Base-by-base conservation (phyloP, 1,284 basidiomycete species). In the Mycena citricolor region DNA sequence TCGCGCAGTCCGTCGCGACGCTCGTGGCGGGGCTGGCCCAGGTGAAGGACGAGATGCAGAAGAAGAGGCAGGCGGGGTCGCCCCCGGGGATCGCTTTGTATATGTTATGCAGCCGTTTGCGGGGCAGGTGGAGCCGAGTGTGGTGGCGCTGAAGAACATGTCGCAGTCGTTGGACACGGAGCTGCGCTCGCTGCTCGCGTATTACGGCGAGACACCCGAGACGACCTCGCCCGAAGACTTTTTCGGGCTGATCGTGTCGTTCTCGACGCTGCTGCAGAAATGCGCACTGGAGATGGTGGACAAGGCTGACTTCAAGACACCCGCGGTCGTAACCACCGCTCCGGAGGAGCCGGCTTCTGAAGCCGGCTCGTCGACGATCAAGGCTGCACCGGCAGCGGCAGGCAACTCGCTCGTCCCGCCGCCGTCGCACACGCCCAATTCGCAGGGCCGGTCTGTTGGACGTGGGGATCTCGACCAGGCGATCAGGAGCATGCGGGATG, bases 381-480 rank as follows among this genome's bases (percentile, higher is more conserved):
- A 52, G 42, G 10, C 32, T 7, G n/a, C 12, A 17, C 33, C 28
- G 12, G 44, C 42, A 23, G 23, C 37, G 34, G 19, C 35, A 12
- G 19, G 45, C 31, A 19, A 49, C 25, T 23, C 41, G 31, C 40
- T 45, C 11, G 34, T 36, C n/a, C 41, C 33, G n/a, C 40, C 45
- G 26, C 19, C 57, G 74, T 71, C 68, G 39, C n/a, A n/a, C n/a
- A n/a, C 57, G 74, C 71, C 68, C 39, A 34, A 60, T 52, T 71
- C 72, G 21, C 66, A 71, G 55, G 68, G 70, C 30, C 63, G 64
- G 11, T 83, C 86, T 2, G 61, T 87, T 47, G 81, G 81, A 13
- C 76, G 84, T 28, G 90, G 89, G 10, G 85, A 86, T 44, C 65
- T 93, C 29, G 90, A 94, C 55, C 79, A 86, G 56, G 87, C 86